These are phyloP conservation scores for Pseudozyma hubeiensis DNA, from an alignment of 1,284 basidiomycete genomes.

Conservation along the genomic window DNA sequence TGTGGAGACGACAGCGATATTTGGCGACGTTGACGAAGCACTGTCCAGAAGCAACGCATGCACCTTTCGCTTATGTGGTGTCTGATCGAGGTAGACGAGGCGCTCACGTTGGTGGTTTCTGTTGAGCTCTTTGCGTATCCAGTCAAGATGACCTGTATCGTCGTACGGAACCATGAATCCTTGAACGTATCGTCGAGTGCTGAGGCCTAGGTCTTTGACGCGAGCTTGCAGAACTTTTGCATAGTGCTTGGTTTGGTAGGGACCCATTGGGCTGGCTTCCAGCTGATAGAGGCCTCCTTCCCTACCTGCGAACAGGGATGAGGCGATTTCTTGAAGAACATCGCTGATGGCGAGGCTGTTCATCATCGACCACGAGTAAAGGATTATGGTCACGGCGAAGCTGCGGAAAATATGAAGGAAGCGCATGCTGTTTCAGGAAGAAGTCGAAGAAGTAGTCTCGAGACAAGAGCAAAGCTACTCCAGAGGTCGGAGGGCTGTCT, in stretches of 20 bases:
- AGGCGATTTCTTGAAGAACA: neutral
- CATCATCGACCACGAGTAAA: no score
- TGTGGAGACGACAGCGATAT: constrained; percentile 13
- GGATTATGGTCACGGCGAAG: no score
- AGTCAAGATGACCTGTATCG: neutral
- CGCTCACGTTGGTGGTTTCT: neutral
- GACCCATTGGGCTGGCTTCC: constrained; percentile 3
- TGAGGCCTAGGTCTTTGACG: neutral
- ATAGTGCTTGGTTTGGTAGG: neutral
- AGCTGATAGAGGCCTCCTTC: neutral
- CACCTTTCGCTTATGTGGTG: constrained; percentile 2
- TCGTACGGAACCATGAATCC: neutral
- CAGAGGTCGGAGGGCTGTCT: no score
- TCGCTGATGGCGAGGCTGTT: neutral
- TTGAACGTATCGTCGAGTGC: neutral
- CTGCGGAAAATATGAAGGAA: no score
- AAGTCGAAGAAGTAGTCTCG: no score
- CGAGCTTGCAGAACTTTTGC: neutral
- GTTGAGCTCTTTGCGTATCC: neutral
- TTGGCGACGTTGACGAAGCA: neutral
- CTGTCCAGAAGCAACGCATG: constrained; percentile 7
- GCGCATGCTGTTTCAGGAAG: no score
- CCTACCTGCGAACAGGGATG: no score
- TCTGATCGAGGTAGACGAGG: constrained; percentile 1
- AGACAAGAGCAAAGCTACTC: no score